These are phyloP conservation scores for Tilletia caries DNA, from an alignment of 1,284 basidiomycete species.

Conservation along the genomic window DNA sequence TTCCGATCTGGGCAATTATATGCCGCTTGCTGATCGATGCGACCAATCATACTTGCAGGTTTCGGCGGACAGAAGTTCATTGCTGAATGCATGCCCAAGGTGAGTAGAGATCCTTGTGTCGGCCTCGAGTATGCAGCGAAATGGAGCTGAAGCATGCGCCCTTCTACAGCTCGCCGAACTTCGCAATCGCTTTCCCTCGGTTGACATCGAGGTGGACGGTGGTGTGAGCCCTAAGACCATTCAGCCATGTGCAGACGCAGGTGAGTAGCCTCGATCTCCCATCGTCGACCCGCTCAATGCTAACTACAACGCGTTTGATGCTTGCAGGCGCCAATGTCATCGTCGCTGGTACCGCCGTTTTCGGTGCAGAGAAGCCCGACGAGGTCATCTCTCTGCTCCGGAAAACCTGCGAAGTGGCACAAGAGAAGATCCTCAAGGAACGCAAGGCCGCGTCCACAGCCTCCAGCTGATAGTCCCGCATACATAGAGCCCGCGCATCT, in stretches of 20 bases:
- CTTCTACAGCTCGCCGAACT: conserved; percentile 70
- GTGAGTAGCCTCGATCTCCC: conserved; percentile 55
- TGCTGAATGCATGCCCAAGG: conserved; percentile 82
- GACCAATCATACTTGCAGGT: conserved; percentile 55
- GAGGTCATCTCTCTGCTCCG: conserved; percentile 48
- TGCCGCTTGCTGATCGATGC: not conserved
- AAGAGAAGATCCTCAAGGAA: conserved; percentile 46
- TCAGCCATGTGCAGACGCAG: conserved; percentile 82
- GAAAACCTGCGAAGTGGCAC: conserved; percentile 44
- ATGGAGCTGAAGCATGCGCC: not conserved
- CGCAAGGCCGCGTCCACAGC: conserved; percentile 37
- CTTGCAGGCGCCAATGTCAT: conserved; percentile 73
- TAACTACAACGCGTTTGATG: not conserved
- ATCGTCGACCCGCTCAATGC: not conserved
- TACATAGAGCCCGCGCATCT: no score
- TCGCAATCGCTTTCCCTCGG: conserved; percentile 77
- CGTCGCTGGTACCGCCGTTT: conserved; percentile 95
- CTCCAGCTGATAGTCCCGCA: no score
- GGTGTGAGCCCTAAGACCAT: conserved; percentile 90
- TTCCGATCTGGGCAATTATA: not conserved
- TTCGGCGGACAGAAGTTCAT: conserved; percentile 93
- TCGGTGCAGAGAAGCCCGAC: conserved; percentile 74
- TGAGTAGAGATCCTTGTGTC: conserved; percentile 18
- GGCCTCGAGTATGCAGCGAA: not conserved
- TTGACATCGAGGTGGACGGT: conserved; percentile 94